Conservation (phyloP, 1,139 yeast genomes). For the Zygotorulaspora mrakii region DNA sequence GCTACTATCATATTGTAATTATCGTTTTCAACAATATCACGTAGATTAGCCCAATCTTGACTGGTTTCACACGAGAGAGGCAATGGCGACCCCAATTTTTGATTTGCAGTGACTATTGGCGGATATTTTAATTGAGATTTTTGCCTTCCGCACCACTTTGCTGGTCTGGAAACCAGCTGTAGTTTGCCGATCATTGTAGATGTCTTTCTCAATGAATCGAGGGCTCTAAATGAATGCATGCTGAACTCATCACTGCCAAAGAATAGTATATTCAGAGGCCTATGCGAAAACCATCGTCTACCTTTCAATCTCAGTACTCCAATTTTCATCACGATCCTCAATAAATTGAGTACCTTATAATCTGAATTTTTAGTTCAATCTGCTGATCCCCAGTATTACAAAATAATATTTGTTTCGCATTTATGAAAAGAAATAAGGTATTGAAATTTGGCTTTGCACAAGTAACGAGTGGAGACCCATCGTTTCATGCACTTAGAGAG, state of each 20-base stretch:
- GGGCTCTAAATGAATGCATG: slow-evolving; percentile 49
- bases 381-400: too few species aligned
- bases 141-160: slow-evolving; percentile 72
- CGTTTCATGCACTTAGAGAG: too few species aligned
- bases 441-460: too few species aligned
- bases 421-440: too few species aligned
- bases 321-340: too few species aligned
- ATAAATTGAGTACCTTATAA: too few species aligned
- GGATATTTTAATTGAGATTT: slow-evolving; percentile 47
- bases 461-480: too few species aligned
- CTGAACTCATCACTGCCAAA: slow-evolving; percentile 85
- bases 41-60: slow-evolving; percentile 46
- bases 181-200: slow-evolving; percentile 42
- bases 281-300: slow-evolving; percentile 6
- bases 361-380: too few species aligned
- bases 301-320: not conserved
- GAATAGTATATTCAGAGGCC: slow-evolving; percentile 50
- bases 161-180: slow-evolving; percentile 62
- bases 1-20: slow-evolving; percentile 70
- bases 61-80: slow-evolving; percentile 58
- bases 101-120: slow-evolving; percentile 51
- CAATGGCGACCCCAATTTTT: slow-evolving; percentile 34
- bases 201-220: slow-evolving; percentile 40
- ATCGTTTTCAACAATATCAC: slow-evolving; percentile 21
- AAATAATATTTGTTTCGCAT: too few species aligned